Percentiles rank a stretch among this genome's conserved stretches.
These are phyloP conservation scores for Dalbergia cochinchinensis DNA, from an alignment of 306 rosid genomes.

Conservation along the genomic window DNA sequence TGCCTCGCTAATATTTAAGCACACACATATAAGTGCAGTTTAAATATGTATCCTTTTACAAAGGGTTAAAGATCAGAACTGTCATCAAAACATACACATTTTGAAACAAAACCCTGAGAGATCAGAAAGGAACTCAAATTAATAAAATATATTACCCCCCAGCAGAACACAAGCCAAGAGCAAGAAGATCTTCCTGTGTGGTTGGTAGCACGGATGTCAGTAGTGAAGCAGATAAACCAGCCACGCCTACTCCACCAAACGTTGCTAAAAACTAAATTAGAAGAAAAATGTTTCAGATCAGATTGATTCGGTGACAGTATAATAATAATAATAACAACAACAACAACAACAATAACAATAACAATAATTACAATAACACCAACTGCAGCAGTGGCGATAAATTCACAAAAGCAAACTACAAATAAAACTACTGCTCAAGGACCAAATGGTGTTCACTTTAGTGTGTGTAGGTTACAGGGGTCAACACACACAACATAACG, in stretches of 20 bases:
- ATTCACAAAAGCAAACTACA: background rate
- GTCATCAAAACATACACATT: slow-evolving; percentile 18
- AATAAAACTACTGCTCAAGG: background rate
- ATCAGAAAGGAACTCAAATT: slow-evolving; percentile 24
- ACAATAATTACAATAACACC: background rate
- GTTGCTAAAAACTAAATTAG: slow-evolving; percentile 75
- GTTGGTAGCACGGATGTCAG: slow-evolving; percentile 88
- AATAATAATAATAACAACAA: background rate
- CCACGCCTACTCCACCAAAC: slow-evolving; percentile 91
- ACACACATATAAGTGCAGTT: no score
- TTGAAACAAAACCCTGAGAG: slow-evolving; percentile 14
- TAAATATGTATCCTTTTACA: background rate
- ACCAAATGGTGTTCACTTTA: slow-evolving; percentile 16
- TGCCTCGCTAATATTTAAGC: background rate
- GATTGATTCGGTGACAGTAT: slow-evolving; percentile 22
- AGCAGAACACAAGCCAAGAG: slow-evolving; percentile 95
- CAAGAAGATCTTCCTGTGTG: slow-evolving; percentile 94
- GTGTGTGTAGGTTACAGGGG: background rate
- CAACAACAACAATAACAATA: no score
- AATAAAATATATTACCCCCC: slow-evolving; percentile 78
- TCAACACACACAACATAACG: slow-evolving; percentile 21
- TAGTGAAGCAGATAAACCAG: slow-evolving; percentile 95
- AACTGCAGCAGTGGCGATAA: background rate
- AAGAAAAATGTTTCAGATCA: slow-evolving; percentile 30
- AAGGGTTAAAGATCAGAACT: slow-evolving; percentile 4